Percentiles rank a stretch among this genome's conserved stretches.
Conservation (phyloP, 257 asterid species). For the Solanum okadae region DNA sequence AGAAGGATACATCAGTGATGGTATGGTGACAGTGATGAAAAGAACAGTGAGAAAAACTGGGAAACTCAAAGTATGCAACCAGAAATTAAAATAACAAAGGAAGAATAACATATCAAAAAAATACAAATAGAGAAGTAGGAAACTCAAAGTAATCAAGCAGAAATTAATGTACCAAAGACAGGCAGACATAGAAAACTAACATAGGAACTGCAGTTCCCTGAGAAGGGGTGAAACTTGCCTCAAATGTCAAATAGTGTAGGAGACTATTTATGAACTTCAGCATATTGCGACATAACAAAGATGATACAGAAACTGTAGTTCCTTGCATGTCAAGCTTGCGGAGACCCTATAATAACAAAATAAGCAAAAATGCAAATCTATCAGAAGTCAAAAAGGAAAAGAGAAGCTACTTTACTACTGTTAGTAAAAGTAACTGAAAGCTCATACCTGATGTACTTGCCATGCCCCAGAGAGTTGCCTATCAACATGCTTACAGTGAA, state of each 20-base stretch:
- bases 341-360: slow-evolving; percentile 49
- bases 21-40: neutral
- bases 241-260: slow-evolving; percentile 88
- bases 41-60: neutral
- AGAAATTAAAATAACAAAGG: neutral
- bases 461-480: slow-evolving; percentile 98
- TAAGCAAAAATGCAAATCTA: neutral
- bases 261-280: slow-evolving; percentile 92
- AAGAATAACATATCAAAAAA: neutral
- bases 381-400: slow-evolving; percentile 5
- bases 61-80: neutral
- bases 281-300: slow-evolving; percentile 94
- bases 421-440: neutral
- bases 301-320: slow-evolving; percentile 78
- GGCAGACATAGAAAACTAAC: slow-evolving; percentile 66
- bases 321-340: slow-evolving; percentile 95
- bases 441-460: slow-evolving; percentile 84
- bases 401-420: neutral
- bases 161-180: neutral
- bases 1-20: neutral
- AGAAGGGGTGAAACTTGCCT: slow-evolving; percentile 38
- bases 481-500: slow-evolving; percentile 92
- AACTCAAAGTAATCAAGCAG: neutral
- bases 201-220: slow-evolving; percentile 75
- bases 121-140: neutral